Evolutionary conservation across 305 asterid species (phyloP), one percentile per base, ranked within the genome.

Genomic region (Ilex paraguariensis): DNA sequence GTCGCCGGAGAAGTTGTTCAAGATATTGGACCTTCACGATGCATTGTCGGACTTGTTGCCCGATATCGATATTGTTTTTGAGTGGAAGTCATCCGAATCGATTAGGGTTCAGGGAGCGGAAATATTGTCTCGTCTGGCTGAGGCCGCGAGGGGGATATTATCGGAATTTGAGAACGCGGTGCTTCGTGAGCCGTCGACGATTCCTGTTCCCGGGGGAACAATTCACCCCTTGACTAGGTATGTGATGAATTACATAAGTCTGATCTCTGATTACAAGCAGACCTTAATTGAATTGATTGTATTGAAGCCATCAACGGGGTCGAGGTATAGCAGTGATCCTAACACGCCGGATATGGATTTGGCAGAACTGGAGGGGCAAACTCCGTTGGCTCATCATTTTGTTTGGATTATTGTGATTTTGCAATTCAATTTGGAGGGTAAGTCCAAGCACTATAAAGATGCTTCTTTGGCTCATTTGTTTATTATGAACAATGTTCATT

Each of bases 1-100:
- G 59, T 80, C 94, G n/a, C 91, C 95, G 3, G 97, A 90, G 84
- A 90, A 86, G 61, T 67, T 90, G 80, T 90, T 87, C 64, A 85
- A 78, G 83, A 87, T 81, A 28, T 66, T 90, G 77, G 91, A 90
- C 79, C 77, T 87, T 62, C 85, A 79, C 55, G 87, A 79, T 63
- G 86, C 89, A 13, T 62, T 87, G 36, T 70, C 83, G 30, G 89
- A 85, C 67, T 79, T 85, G 42, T 16, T 79, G 72, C 74, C 75
- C 15, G 84, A 79, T 65, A 75, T 79, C 15, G 76, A 63, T 54
- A 11, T 53, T 63, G 84, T 79, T 17, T 79, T 79, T 31, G 76
- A 68, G 14, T 71, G 72, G 4, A 72, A 75, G 52, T 63, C 73
- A 14, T 56, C 75, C 0, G 76, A 78, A 58, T 65, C 76, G 15